Evolutionary conservation across 352 stramenopile species (phyloP).

Genomic region (Pythium oligandrum): DNA sequence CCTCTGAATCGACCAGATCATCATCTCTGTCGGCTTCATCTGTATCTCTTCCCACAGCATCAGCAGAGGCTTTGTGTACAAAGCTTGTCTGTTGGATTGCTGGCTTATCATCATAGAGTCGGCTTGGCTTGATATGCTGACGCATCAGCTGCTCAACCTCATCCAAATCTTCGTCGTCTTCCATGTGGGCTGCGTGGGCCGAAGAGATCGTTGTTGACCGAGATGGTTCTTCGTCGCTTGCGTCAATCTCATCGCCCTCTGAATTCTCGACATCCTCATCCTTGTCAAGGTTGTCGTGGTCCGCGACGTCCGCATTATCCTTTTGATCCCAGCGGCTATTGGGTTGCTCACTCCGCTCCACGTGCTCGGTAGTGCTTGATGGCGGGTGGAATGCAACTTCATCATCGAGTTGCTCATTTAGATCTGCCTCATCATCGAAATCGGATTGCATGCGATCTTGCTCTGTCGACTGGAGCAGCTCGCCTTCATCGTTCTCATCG

Average conservation of each 20-base stretch:
- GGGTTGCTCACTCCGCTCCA: too few relatives aligned
- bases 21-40: slow-evolving; percentile 4
- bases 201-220: neutral
- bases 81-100: neutral
- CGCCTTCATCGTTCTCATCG: too few relatives aligned
- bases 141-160: slow-evolving; percentile 10
- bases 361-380: too few relatives aligned
- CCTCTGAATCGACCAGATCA: slow-evolving; percentile 19
- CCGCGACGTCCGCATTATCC: neutral
- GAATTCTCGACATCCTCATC: slow-evolving; percentile 3
- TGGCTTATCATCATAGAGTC: slow-evolving; percentile 2
- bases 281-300: slow-evolving; percentile 3
- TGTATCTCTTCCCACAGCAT: neutral
- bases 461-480: too few relatives aligned
- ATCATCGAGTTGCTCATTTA: too few relatives aligned
- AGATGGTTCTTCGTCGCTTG: neutral
- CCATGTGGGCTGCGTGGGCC: neutral
- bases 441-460: too few relatives aligned
- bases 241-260: slow-evolving; percentile 2
- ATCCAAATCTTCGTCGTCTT: neutral
- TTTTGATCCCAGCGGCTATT: neutral
- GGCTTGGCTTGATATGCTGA: slow-evolving; percentile 1
- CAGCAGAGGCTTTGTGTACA: neutral
- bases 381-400: too few relatives aligned
- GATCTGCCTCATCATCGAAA: too few relatives aligned